Evolutionary conservation across 2,329 filamentous ascomycete species (phyloP), one percentile per base, ranked within the genome.

Genomic region (Alternaria solani): DNA sequence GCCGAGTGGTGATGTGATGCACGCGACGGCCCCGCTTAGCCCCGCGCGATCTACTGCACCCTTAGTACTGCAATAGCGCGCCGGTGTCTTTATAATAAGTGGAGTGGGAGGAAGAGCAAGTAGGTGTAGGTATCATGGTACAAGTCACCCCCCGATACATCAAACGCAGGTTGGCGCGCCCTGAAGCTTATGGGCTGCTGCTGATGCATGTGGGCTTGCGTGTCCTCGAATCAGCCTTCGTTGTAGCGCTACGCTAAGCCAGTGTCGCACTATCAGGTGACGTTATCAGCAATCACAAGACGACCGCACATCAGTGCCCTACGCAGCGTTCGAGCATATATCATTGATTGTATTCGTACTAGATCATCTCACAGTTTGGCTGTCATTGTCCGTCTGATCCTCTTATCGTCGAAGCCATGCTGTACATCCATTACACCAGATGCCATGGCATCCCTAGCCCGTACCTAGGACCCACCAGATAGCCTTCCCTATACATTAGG

Each of bases 401-500:
- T 57, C 56, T 52, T 56, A 57, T 58, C 54, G 62, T 63, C 44
- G n/a, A 53, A 59, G 53, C 63, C 55, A 62, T 65, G 60, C 64
- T 67, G 61, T 64, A 63, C 66, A 63, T 59, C 67, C 65, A 60
- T 66, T 63, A 70, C 64, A 66, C 62, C 63, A 62, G 57, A 56
- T 63, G 58, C 60, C 44, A 52, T 60, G 51, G 52, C 55, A 28
- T 55, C 57, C 67, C 62, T 47, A 59, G 55, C 55, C 61, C 64
- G 59, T 69, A 61, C 61, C 65, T 62, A 44, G 55, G 59, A 63
- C 53, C 58, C 51, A 58, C 67, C 58, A 72, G 55, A 66, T 72
- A 62, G 66, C 69, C 71, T 62, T 68, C 63, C 73, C 67, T 67
- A 73, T 66, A 72, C 59, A 67, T 63, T 65, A 69, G 58, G 56